Evolutionary conservation across 1,139 yeast species (phyloP), one percentile per base, ranked within the genome.

Genomic region (Sugiyamaella japonica): DNA sequence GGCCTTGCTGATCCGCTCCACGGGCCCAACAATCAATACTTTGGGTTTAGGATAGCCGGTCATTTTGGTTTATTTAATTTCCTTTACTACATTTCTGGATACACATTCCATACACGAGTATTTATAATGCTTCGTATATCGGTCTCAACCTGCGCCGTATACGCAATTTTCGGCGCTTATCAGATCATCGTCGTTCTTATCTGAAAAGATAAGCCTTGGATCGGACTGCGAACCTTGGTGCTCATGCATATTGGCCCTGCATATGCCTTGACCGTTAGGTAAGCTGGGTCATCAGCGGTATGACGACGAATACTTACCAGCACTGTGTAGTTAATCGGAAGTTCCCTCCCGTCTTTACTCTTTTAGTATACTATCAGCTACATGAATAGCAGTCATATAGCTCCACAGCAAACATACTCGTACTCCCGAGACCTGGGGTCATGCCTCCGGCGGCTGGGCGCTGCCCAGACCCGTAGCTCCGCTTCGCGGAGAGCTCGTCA

Each of bases 1-100:
- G 13, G 23, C 15, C 20, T 38, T 36, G 20, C 15, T 28, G 36
- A 51, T 34, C 16, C 45, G 25, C n/a, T 28, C 47, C 1, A 29
- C 43, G 2, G 50, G 54, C 10, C 54, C 54, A 15, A 51, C 46
- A 17, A 51, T 47, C 7, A 51, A 40, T 15, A 51, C 47, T 32
- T 39, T 51, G 4, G 43, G 47, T 51, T 46, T 51, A 7, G 44
- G 45, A 29, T 40, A 16, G 46, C 42, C 51, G n/a, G 51, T 48
- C 45, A 47, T 47, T 32, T 44, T 32, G 17, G 4, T n/a, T 16
- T 38, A 6, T 20, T 20, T 20, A 6, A 20, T 20, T 20, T 20
- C 25, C 6, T 20, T 20, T 20, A 20, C 25, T 20, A 20, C n/a
- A 6, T 20, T 6, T 20, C 25, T 20, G 5, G 25, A 20, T 20